Evolutionary conservation across 768 basidiomycete species (phyloP).

Genomic region (Mycena indigotica): DNA sequence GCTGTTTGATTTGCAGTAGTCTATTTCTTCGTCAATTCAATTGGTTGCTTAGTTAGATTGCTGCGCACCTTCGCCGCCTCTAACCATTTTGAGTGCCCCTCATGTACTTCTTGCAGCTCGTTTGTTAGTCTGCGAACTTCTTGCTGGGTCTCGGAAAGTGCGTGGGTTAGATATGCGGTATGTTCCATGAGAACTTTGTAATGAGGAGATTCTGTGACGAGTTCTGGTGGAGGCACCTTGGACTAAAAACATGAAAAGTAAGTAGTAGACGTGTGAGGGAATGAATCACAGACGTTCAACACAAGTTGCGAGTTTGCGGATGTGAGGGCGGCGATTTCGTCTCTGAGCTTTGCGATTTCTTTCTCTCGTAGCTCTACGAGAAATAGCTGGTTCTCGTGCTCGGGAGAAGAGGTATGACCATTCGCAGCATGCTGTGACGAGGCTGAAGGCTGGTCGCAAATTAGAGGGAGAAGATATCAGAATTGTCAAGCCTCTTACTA

Average conservation of each 20-base stretch:
- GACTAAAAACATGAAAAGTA: conserved; percentile 30
- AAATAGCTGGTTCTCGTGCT: conserved; percentile 43
- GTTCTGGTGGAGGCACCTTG: conserved; percentile 45
- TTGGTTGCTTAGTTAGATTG: conserved; percentile 14
- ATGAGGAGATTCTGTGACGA: conserved; percentile 47
- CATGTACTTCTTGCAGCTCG: conserved; percentile 43
- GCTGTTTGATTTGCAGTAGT: conserved; percentile 46
- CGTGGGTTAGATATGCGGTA: conserved; percentile 48
- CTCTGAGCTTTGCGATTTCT: conserved; percentile 51
- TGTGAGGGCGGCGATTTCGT: conserved; percentile 37
- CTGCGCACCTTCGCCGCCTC: conserved; percentile 45
- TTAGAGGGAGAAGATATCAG: conserved; percentile 50
- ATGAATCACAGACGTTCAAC: conserved; percentile 9
- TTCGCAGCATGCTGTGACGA: conserved; percentile 36
- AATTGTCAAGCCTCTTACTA: conserved; percentile 63
- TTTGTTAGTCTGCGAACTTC: conserved; percentile 46
- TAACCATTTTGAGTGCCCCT: conserved; percentile 49
- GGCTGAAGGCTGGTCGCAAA: conserved; percentile 42
- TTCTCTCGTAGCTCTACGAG: conserved; percentile 45
- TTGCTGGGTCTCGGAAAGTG: conserved; percentile 39
- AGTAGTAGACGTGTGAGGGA: neutral
- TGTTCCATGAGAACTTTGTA: conserved; percentile 63
- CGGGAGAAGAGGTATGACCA: conserved; percentile 38
- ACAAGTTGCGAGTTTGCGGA: conserved; percentile 1
- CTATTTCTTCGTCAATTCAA: conserved; percentile 30